Percentiles rank a stretch among this genome's conserved stretches.
Conservation (phyloP, 2,329 filamentous ascomycete species). For the Pestalotiopsis sp. region DNA sequence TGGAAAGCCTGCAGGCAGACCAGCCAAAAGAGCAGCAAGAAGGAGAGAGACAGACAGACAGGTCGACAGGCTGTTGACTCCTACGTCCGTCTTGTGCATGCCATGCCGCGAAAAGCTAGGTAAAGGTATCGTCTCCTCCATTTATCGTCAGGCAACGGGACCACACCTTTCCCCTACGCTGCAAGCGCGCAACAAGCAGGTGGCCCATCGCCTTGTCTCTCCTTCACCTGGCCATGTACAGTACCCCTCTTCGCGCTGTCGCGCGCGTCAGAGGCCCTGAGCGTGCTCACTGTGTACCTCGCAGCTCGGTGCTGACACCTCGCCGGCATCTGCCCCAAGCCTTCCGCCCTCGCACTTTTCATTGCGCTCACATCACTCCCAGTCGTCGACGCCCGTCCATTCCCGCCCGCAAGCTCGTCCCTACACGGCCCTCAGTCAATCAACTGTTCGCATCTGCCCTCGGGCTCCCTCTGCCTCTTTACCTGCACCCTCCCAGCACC, state of each 20-base stretch:
- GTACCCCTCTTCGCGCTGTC: conserved; percentile 2
- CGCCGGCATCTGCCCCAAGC: conserved; percentile 9
- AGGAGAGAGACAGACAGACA: background rate
- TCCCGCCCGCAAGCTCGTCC: conserved; percentile 2
- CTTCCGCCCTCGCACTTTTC: conserved; percentile 10
- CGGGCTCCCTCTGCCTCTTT: conserved; percentile 16
- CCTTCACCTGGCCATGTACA: conserved; percentile 4
- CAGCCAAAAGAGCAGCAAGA: background rate
- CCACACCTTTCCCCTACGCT: conserved; percentile 5
- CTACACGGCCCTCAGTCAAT: conserved; percentile 15
- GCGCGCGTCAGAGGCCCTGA: background rate
- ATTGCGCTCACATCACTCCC: conserved; percentile 18
- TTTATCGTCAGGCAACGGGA: background rate
- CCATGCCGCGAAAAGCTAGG: background rate
- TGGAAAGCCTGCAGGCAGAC: background rate
- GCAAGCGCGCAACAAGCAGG: conserved; percentile 2
- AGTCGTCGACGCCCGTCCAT: conserved; percentile 15
- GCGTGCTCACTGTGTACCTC: conserved; percentile 16
- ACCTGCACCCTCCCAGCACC: conserved; percentile 21
- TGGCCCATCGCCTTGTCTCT: background rate
- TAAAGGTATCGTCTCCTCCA: background rate
- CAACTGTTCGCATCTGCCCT: conserved; percentile 14
- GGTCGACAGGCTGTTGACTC: background rate
- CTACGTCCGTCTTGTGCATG: background rate
- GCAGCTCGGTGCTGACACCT: background rate